Evolutionary conservation across 805 yeast species (phyloP).

Genomic region (Ogataea trehaloabstinens): DNA sequence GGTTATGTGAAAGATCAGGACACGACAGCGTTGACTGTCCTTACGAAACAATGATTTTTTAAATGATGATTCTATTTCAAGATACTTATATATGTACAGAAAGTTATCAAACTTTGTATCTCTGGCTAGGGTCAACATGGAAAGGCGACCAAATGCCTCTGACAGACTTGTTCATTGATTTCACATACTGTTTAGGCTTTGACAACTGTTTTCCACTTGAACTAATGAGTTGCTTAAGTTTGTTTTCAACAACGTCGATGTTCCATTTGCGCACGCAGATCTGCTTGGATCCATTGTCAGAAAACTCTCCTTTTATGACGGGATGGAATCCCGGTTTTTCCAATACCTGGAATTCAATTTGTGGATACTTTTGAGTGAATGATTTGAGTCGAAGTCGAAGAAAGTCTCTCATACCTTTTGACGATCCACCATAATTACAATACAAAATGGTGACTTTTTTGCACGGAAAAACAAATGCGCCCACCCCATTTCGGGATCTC

Average conservation of each 20-base stretch:
- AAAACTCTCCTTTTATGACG: conserved; percentile 57
- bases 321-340: conserved; percentile 81
- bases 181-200: conserved; percentile 74
- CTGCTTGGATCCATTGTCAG: conserved; percentile 31
- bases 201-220: conserved; percentile 62
- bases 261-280: conserved; percentile 78
- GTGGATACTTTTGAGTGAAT: conserved; percentile 60
- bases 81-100: conserved; percentile 13
- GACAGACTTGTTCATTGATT: conserved; percentile 75
- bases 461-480: conserved; percentile 74
- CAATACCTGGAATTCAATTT: conserved; percentile 67
- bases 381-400: conserved; percentile 49
- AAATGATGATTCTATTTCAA: conserved; percentile 11
- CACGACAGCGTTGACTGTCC: conserved; percentile 90
- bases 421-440: conserved; percentile 96
- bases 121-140: conserved; percentile 58
- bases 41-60: conserved; percentile 49
- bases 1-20: conserved; percentile 86
- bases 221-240: conserved; percentile 61
- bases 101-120: conserved; percentile 42
- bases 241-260: conserved; percentile 58
- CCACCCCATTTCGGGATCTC: conserved; percentile 70
- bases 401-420: conserved; percentile 73
- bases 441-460: conserved; percentile 70
- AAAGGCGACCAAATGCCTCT: conserved; percentile 99